Evolutionary conservation across 768 basidiomycete species (phyloP).

Genomic region (Hericium coralloides): DNA sequence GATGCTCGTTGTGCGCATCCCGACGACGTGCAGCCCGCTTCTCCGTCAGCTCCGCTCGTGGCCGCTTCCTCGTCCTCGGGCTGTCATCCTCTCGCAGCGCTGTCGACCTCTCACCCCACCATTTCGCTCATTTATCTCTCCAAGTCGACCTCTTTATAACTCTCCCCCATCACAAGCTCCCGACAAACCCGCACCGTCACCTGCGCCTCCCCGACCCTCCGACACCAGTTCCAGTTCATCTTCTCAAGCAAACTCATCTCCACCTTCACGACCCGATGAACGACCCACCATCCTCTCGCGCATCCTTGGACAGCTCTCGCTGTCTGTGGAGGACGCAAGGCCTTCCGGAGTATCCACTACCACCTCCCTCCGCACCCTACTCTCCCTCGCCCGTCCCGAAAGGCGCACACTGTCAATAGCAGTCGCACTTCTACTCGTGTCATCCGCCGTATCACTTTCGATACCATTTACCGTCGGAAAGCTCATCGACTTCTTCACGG

Average conservation of each 20-base stretch:
- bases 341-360: constrained; percentile 21
- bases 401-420: constrained; percentile 66
- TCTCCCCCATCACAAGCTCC: too few species aligned
- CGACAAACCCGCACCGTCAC: background rate
- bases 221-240: background rate
- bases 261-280: background rate
- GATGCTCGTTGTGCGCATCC: too few species aligned
- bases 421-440: constrained; percentile 74
- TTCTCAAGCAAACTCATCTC: background rate
- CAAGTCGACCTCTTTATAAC: too few species aligned
- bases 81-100: too few species aligned
- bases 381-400: constrained; percentile 77
- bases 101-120: too few species aligned
- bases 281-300: background rate
- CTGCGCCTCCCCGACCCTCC: background rate
- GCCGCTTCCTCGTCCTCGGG: too few species aligned
- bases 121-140: too few species aligned
- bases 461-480: constrained; percentile 90
- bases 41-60: too few species aligned
- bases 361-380: constrained; percentile 67
- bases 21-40: too few species aligned
- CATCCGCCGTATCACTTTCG: constrained; percentile 85
- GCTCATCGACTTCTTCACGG: constrained; percentile 88
- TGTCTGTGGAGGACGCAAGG: background rate
- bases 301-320: background rate